Conservation (phyloP, 305 asterid species). For the Fraxinus albicans region DNA sequence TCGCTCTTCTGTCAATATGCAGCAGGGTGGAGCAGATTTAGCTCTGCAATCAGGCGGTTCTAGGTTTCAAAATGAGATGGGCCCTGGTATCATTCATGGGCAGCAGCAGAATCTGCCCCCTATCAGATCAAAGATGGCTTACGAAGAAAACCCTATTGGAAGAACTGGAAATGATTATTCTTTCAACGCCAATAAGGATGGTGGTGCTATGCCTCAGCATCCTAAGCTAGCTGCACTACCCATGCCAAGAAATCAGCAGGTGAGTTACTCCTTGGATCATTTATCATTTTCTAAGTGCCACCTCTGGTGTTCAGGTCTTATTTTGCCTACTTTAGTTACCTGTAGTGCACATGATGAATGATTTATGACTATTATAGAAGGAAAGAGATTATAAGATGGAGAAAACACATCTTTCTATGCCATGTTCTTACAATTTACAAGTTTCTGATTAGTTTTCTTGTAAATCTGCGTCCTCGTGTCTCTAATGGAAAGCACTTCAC, state of each 20-base stretch:
- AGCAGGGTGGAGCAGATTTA: slow-evolving; percentile 47
- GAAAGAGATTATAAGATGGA: neutral
- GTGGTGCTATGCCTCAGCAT: slow-evolving; percentile 47
- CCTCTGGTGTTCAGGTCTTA: neutral
- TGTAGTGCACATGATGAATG: neutral
- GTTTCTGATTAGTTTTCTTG: neutral
- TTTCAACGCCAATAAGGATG: slow-evolving; percentile 48
- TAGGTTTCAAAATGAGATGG: slow-evolving; percentile 62
- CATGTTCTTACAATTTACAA: neutral
- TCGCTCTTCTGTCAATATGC: slow-evolving; percentile 50
- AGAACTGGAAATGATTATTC: slow-evolving; percentile 64
- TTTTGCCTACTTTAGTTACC: neutral
- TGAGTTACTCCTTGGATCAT: slow-evolving; percentile 25
- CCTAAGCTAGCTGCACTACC: slow-evolving; percentile 94
- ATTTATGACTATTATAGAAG: neutral
- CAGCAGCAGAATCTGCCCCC: slow-evolving; percentile 56
- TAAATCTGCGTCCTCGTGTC: neutral
- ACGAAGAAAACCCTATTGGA: slow-evolving; percentile 65
- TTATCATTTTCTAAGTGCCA: neutral
- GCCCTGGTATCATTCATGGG: slow-evolving; percentile 51
- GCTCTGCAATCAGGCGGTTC: slow-evolving; percentile 51
- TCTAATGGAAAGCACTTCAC: slow-evolving; percentile 13
- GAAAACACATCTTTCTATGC: neutral
- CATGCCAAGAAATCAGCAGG: slow-evolving; percentile 70
- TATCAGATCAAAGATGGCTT: slow-evolving; percentile 54